Evolutionary conservation across 805 yeast genomes (phyloP).

Genomic region (Candida andamanensis): DNA sequence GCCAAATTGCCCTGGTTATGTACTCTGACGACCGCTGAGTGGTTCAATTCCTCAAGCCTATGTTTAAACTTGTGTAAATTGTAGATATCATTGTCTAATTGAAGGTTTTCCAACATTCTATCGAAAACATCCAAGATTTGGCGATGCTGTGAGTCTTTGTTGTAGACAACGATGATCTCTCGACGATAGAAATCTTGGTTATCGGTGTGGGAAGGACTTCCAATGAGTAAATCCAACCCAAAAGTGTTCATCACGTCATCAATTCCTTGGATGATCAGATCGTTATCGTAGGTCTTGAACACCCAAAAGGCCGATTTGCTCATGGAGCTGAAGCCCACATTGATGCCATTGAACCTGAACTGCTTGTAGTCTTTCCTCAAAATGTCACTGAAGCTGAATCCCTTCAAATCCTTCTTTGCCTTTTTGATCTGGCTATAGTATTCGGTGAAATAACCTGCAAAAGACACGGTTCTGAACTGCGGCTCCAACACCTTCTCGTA

Average conservation of each 20-base stretch:
- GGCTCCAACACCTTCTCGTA: constrained; percentile 26
- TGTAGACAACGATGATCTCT: constrained; percentile 5
- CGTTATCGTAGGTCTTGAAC: constrained; percentile 16
- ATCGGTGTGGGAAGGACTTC: constrained; percentile 37
- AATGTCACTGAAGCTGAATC: constrained; percentile 56
- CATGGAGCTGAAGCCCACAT: constrained; percentile 73
- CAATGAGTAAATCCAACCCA: constrained; percentile 25
- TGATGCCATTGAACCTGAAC: constrained; percentile 40
- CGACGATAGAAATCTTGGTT: constrained; percentile 21
- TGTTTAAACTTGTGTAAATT: constrained; percentile 5
- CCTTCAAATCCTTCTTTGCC: constrained; percentile 60
- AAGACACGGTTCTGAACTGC: not conserved
- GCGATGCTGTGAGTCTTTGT: constrained; percentile 1
- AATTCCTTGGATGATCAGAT: constrained; percentile 21
- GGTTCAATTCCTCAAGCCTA: constrained; percentile 5
- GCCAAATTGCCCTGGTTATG: constrained; percentile 45
- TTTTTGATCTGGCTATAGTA: constrained; percentile 25
- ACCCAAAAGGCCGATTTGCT: constrained; percentile 62
- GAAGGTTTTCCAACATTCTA: constrained; percentile 11
- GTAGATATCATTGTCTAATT: constrained; percentile 23
- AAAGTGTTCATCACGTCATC: constrained; percentile 14
- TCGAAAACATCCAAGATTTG: constrained; percentile 4
- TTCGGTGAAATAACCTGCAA: constrained; percentile 1
- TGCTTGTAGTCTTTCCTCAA: constrained; percentile 82
- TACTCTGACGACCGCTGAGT: constrained; percentile 15